A percentile compares a stretch with the other conserved stretches of the same genome.
phyloP scores from a whole-genome alignment of 345 rosid genomes.

The Kandelia obovata region DNA sequence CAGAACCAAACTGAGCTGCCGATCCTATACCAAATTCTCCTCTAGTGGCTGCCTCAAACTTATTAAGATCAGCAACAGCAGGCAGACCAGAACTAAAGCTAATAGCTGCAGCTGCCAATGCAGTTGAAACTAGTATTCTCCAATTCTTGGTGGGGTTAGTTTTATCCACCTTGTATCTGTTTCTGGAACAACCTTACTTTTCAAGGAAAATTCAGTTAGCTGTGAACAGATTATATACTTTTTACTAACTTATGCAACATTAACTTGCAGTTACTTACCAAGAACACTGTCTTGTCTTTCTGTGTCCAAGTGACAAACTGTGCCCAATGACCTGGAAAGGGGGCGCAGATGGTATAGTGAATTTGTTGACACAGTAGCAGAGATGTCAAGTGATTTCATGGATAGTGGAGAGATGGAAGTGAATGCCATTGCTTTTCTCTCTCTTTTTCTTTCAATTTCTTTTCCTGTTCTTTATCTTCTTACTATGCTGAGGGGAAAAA shows the following conservation, averaged over 20 bases:
- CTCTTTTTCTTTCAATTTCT: neutral
- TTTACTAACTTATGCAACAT: neutral
- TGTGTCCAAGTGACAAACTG: conserved; percentile 24
- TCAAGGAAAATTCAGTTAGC: conserved; percentile 31
- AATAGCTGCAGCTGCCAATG: conserved; percentile 58
- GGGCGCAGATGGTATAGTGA: conserved; percentile 1
- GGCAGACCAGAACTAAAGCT: conserved; percentile 48
- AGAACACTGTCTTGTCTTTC: conserved; percentile 12
- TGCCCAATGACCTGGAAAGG: conserved; percentile 25
- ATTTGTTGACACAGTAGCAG: conserved; percentile 13
- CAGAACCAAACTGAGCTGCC: conserved; percentile 87
- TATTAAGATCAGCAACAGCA: conserved; percentile 80
- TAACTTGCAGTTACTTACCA: conserved; percentile 24
- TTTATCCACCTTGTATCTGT: conserved; percentile 15
- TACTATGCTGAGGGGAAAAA: neutral
- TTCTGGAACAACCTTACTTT: conserved; percentile 47
- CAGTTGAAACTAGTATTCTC: conserved; percentile 55
- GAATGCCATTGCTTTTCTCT: conserved; percentile 32
- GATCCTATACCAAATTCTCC: conserved; percentile 94
- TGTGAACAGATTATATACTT: neutral
- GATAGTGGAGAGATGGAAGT: conserved; percentile 31
- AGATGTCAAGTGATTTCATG: conserved; percentile 23
- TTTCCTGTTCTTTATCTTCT: neutral
- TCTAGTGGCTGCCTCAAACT: conserved; percentile 72
- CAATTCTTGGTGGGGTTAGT: conserved; percentile 38